Evolutionary conservation across 192 early-diverging fungal species (phyloP).

Genomic region (Funneliformis geosporum): DNA sequence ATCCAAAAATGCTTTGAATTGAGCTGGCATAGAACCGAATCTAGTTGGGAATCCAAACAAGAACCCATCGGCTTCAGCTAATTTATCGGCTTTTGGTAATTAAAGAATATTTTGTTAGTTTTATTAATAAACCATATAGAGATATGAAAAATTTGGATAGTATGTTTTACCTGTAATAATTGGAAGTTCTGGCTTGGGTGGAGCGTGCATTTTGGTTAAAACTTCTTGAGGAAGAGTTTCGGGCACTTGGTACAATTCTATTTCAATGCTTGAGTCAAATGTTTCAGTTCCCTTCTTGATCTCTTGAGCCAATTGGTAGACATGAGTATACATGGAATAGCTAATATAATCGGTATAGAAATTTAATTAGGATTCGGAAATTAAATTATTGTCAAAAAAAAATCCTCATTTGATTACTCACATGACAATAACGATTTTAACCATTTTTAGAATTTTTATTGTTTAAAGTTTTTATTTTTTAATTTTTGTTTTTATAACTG

Average conservation of each 20-base stretch:
- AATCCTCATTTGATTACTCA: not conserved
- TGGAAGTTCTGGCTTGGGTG: conserved; percentile 47
- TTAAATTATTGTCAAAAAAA: not conserved
- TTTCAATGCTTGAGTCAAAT: conserved; percentile 33
- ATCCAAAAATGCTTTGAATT: conserved; percentile 64
- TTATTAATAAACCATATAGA: not conserved
- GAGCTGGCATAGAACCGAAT: conserved; percentile 73
- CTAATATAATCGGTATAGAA: not conserved
- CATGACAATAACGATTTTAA: conserved; percentile 4
- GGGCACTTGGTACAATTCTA: conserved; percentile 50
- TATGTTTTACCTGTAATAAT: conserved; percentile 25
- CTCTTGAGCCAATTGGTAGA: conserved; percentile 64
- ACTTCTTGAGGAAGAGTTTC: conserved; percentile 64
- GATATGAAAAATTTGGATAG: not conserved
- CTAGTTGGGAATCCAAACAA: conserved; percentile 66
- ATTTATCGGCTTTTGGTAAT: conserved; percentile 23
- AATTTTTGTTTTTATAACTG: too few species aligned
- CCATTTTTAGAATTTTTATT: not conserved
- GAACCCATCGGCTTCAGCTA: conserved; percentile 54
- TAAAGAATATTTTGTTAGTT: not conserved
- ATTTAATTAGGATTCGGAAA: not conserved
- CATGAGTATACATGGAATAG: conserved; percentile 59
- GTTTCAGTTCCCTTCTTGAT: conserved; percentile 66
- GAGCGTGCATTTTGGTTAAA: conserved; percentile 56
- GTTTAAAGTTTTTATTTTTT: not conserved